Evolutionary conservation across 306 rosid species (phyloP), one percentile per base, ranked within the genome.

Genomic region (Abrus precatorius): DNA sequence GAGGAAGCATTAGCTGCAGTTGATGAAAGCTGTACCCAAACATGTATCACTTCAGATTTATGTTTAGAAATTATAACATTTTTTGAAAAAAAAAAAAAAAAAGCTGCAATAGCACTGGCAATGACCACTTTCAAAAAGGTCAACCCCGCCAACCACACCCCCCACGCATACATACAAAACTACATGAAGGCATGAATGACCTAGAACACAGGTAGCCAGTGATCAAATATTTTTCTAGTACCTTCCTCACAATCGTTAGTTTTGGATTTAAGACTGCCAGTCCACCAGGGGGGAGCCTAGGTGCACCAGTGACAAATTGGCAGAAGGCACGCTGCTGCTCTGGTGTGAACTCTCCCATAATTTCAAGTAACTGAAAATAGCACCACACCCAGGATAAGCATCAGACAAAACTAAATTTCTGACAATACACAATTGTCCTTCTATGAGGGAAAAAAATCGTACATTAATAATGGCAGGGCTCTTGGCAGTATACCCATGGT

Each of bases 251-350:
- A 69, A 96, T 96, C 3, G 98, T 96, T 83, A 93, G 75, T 82
- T 91, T 96, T 30, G 99, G 99, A 85, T 93, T 96, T 74, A 96
- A 85, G 79, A 92, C 97, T 0, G 98, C 93, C 74, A 96, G 83
- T 61, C 99, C 99, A 80, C 53, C 74, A 48, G 98, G 97, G 4
- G 99, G 97, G 47, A 96, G 91, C 87, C 92, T 89, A 48, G 99
- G 99, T 79, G 99, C 98, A 74, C 98, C 99, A 69, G 98, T 96
- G 69, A 96, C 98, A 85, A 96, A 96, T 77, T 96, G 98, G 82
- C 99, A 96, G 85, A 96, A 96, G 63, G 97, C 91, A 2, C 94
- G 93, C 83, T 96, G 99, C 88, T 90, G 97, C 64, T 93, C 98
- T 2, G 97, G 94, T 3, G 97, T 72, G 84, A 80, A 80, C 77